These are phyloP conservation scores for Polychaeton citri DNA, from an alignment of 2,329 filamentous ascomycete species.

Conservation along the genomic window DNA sequence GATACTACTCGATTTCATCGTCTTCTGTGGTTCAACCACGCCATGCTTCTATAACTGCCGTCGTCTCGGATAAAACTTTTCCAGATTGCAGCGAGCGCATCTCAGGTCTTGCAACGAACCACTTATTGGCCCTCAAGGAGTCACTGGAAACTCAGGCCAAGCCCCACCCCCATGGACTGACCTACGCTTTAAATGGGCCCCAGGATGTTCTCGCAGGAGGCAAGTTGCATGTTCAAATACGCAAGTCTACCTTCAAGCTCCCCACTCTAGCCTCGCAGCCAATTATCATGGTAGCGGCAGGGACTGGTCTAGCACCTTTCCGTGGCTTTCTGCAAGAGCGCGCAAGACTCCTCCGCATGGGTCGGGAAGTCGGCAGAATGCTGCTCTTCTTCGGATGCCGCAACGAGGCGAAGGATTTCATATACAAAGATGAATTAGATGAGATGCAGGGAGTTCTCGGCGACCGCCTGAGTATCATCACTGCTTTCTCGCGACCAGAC, in stretches of 20 bases:
- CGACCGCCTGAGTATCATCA: conserved; percentile 15
- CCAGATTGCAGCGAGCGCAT: conserved; percentile 12
- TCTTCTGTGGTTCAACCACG: conserved; percentile 24
- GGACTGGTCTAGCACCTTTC: conserved; percentile 38
- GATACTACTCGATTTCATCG: conserved; percentile 13
- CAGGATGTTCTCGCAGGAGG: too few relatives aligned
- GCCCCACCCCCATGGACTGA: conserved; percentile 61
- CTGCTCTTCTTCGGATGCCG: conserved; percentile 32
- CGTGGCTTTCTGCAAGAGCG: conserved; percentile 31
- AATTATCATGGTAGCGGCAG: conserved; percentile 39
- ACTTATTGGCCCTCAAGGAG: conserved; percentile 25
- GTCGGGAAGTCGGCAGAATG: conserved; percentile 24
- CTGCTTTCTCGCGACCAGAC: conserved; percentile 21
- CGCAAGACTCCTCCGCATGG: conserved; percentile 13
- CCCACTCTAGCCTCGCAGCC: conserved; percentile 30
- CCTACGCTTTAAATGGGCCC: conserved; percentile 40
- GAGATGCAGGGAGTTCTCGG: conserved; percentile 12
- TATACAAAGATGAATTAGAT: conserved; percentile 22
- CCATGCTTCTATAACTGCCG: conserved; percentile 24
- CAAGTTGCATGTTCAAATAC: conserved; percentile 23
- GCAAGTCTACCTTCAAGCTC: conserved; percentile 34
- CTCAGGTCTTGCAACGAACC: conserved; percentile 26
- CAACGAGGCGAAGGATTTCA: conserved; percentile 22
- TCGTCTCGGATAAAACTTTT: conserved; percentile 23
- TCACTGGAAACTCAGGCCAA: too few relatives aligned